Conservation (phyloP, 306 rosid genomes). For the Corylus americana region DNA sequence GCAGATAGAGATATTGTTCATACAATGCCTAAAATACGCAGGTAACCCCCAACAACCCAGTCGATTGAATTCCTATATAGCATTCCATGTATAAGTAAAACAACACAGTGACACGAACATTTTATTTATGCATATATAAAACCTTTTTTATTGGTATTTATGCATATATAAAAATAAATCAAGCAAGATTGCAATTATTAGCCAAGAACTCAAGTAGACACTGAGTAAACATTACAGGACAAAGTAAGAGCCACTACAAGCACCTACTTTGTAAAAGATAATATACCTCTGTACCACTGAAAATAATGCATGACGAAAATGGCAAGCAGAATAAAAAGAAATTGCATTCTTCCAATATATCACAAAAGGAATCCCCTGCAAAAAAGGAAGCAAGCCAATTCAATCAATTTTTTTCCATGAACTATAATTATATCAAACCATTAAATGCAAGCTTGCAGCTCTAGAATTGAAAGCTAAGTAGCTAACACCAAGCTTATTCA, state of each 20-base stretch:
- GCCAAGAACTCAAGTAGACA: background rate
- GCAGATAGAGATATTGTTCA: background rate
- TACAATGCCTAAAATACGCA: background rate
- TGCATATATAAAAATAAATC: background rate
- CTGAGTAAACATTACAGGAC: background rate
- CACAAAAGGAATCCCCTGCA: constrained; percentile 93
- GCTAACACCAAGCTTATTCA: background rate
- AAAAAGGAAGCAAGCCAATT: constrained; percentile 26
- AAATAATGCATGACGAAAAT: constrained; percentile 80
- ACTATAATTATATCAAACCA: background rate
- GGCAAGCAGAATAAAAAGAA: constrained; percentile 81
- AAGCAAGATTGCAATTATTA: background rate
- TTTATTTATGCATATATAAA: background rate
- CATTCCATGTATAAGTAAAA: background rate
- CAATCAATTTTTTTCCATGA: constrained; percentile 15
- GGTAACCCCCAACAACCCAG: background rate
- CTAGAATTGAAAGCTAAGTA: background rate
- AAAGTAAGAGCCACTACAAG: constrained; percentile 6
- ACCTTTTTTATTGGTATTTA: no score
- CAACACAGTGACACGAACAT: background rate
- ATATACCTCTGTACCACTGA: constrained; percentile 89
- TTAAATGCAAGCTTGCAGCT: background rate
- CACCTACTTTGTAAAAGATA: constrained; percentile 16
- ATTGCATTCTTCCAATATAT: constrained; percentile 77
- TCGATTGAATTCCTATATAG: background rate